Conservation (phyloP, 306 rosid genomes). For the Lathyrus sativus region DNA sequence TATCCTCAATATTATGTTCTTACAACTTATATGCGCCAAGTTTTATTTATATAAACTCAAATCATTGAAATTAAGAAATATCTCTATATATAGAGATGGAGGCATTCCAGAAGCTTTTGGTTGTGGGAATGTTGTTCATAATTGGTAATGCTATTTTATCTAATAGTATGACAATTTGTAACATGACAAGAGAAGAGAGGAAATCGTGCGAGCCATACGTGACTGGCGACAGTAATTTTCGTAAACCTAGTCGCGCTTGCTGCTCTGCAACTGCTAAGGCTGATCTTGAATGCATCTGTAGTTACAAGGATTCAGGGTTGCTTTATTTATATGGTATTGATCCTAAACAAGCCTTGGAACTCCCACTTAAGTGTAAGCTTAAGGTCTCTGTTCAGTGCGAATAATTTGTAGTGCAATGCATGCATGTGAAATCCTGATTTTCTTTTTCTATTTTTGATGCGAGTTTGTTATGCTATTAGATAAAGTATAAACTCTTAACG, state of each 20-base stretch:
- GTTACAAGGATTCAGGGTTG: slow-evolving; percentile 37
- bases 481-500: too few relatives aligned
- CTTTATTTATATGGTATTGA: slow-evolving; percentile 46
- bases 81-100: neutral
- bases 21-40: too few relatives aligned
- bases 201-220: slow-evolving; percentile 45
- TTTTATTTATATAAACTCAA: neutral
- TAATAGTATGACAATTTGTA: slow-evolving; percentile 28
- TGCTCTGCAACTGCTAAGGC: slow-evolving; percentile 53
- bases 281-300: slow-evolving; percentile 56
- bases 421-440: neutral
- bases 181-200: slow-evolving; percentile 25
- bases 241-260: slow-evolving; percentile 30
- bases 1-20: too few relatives aligned
- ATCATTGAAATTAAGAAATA: too few relatives aligned
- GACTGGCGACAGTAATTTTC: neutral
- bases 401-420: neutral
- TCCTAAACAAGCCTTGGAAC: slow-evolving; percentile 51
- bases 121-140: slow-evolving; percentile 24
- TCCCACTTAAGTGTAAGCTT: slow-evolving; percentile 57
- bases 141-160: slow-evolving; percentile 7
- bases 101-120: slow-evolving; percentile 33
- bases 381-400: slow-evolving; percentile 44
- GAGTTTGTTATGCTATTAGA: too few relatives aligned
- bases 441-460: neutral